phyloP scores from a whole-genome alignment of 345 rosid genomes.

The Syzygium oleosum region DNA sequence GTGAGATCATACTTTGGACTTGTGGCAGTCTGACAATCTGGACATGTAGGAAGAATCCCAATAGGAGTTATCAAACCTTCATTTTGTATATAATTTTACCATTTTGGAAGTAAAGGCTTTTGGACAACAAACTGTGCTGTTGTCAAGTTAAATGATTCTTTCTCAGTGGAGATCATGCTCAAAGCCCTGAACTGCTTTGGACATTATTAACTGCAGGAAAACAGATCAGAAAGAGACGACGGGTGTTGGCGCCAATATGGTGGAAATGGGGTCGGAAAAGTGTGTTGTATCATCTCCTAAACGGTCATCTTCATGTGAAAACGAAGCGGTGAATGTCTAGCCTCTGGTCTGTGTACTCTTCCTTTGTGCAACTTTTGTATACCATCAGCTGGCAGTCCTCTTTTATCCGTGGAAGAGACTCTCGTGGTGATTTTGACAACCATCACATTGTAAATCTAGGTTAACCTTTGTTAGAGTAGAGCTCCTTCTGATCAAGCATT shows the following conservation, averaged over 20 bases:
- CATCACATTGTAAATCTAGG: neutral
- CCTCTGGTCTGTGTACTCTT: neutral
- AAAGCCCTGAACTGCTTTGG: neutral
- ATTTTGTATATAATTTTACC: neutral
- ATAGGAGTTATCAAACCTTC: neutral
- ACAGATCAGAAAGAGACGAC: conserved; percentile 34
- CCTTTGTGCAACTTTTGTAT: neutral
- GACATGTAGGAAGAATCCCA: neutral
- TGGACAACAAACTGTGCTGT: neutral
- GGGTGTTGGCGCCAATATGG: conserved; percentile 39
- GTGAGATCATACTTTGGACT: neutral
- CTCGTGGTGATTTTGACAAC: neutral
- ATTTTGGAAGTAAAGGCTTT: neutral
- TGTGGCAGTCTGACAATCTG: neutral
- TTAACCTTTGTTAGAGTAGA: neutral
- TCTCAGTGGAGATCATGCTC: neutral
- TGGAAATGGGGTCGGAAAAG: conserved; percentile 80
- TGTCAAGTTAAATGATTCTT: neutral
- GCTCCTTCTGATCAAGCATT: neutral
- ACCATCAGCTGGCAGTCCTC: neutral
- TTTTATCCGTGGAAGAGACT: neutral
- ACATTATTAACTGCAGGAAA: conserved; percentile 31
- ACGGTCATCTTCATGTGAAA: conserved; percentile 28
- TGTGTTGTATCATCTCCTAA: conserved; percentile 43
- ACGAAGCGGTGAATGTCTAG: conserved; percentile 5